phyloP scores from a whole-genome alignment of 2,329 filamentous ascomycete species.

The Venturia pyrina region DNA sequence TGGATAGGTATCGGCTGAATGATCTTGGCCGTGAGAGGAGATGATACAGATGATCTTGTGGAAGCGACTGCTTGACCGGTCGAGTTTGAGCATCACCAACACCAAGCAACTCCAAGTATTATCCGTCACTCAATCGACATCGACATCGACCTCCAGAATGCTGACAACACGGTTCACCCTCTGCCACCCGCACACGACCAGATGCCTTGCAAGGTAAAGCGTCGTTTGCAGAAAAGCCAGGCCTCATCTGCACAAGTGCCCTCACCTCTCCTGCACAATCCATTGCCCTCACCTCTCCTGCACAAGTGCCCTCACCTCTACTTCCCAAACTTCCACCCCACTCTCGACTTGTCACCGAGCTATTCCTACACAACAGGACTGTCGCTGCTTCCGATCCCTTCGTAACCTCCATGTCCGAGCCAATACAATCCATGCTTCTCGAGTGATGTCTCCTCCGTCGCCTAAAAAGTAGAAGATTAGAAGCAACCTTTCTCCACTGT shows the following conservation, averaged over 20 bases:
- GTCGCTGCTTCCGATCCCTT: not conserved
- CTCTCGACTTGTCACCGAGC: not conserved
- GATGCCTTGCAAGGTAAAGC: constrained; percentile 1
- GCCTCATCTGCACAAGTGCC: not conserved
- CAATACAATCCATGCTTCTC: not conserved
- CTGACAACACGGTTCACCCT: not conserved
- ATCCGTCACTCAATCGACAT: too few relatives aligned
- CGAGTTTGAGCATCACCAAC: not conserved
- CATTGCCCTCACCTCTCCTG: too few relatives aligned
- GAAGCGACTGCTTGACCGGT: not conserved
- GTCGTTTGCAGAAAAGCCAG: not conserved
- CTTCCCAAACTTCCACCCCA: not conserved
- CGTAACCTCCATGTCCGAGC: not conserved
- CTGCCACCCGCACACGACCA: not conserved
- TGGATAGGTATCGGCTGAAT: not conserved
- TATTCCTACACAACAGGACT: not conserved
- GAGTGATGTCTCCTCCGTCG: not conserved
- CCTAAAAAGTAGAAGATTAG: not conserved
- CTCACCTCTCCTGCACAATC: too few relatives aligned
- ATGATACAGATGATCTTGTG: not conserved
- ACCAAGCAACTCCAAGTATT: not conserved
- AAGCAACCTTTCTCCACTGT: not conserved
- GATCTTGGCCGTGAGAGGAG: not conserved
- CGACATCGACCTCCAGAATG: not conserved
- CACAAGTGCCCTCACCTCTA: not conserved